Evolutionary conservation across 2,329 filamentous ascomycete species (phyloP).

Genomic region (Pseudogymnoascus sp.): DNA sequence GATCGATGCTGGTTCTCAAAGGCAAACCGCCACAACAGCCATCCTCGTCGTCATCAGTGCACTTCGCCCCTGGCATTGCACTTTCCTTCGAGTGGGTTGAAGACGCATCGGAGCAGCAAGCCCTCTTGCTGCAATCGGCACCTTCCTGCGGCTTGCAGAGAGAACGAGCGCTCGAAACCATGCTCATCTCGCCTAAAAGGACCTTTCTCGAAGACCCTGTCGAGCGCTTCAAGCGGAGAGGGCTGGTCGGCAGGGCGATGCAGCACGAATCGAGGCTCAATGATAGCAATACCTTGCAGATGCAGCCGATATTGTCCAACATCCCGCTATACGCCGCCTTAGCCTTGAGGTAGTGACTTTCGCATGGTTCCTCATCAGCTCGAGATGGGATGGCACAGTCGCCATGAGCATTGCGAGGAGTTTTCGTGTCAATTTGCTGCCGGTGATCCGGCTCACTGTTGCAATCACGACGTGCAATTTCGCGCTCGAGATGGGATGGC

Average conservation of each 20-base stretch:
- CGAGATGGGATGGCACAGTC: background rate
- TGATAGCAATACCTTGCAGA: constrained; percentile 11
- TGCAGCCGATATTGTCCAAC: constrained; percentile 9
- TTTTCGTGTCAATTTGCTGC: background rate
- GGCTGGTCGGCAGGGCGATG: background rate
- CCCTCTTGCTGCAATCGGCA: background rate
- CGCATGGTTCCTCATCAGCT: background rate
- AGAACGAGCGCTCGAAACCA: background rate
- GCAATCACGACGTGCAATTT: background rate
- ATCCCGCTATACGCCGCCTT: constrained; percentile 8
- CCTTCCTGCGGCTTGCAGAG: background rate
- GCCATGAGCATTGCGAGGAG: background rate
- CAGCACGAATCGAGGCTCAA: constrained; percentile 12
- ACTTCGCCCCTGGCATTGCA: background rate
- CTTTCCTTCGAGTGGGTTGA: background rate
- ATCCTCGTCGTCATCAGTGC: background rate
- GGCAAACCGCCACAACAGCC: background rate
- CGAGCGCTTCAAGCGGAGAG: background rate
- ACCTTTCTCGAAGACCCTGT: background rate
- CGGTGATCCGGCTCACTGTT: background rate
- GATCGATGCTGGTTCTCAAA: background rate
- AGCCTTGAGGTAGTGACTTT: background rate
- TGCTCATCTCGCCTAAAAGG: background rate
- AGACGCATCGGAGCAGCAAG: background rate
- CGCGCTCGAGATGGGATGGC: too few species aligned